These are phyloP conservation scores for Spiromastix sp. DNA, from an alignment of 2,329 filamentous ascomycete genomes.

Conservation along the genomic window DNA sequence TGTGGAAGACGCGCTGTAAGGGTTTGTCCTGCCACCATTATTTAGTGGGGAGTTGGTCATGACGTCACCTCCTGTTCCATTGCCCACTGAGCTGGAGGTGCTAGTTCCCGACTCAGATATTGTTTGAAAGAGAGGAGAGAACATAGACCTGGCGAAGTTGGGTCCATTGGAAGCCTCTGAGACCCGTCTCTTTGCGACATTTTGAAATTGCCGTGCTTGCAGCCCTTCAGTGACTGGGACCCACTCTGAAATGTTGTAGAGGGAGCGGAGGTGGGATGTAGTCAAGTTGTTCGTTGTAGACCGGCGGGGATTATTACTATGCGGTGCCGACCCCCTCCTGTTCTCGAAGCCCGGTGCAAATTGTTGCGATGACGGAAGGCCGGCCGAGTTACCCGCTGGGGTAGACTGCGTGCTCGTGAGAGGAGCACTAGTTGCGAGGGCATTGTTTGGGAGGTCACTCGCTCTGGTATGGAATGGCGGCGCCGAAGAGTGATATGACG, in stretches of 20 bases:
- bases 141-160: slow-evolving; percentile 13
- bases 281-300: slow-evolving; percentile 11
- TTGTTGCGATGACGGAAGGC: slow-evolving; percentile 15
- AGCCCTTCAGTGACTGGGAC: slow-evolving; percentile 46
- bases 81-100: slow-evolving; percentile 1
- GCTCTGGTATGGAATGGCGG: slow-evolving; percentile 9
- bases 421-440: slow-evolving; percentile 27
- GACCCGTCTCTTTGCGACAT: slow-evolving; percentile 53
- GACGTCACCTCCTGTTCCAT: not conserved
- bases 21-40: not conserved
- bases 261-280: slow-evolving; percentile 26
- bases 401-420: slow-evolving; percentile 29
- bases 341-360: slow-evolving; percentile 41
- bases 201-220: slow-evolving; percentile 51
- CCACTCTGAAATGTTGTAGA: slow-evolving; percentile 52
- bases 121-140: slow-evolving; percentile 18
- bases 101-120: slow-evolving; percentile 21
- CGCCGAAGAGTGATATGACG: slow-evolving; percentile 48
- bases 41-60: slow-evolving; percentile 1
- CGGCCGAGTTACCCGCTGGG: slow-evolving; percentile 9
- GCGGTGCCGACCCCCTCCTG: slow-evolving; percentile 1
- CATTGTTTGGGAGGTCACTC: slow-evolving; percentile 3
- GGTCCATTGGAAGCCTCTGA: slow-evolving; percentile 24
- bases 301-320: slow-evolving; percentile 10
- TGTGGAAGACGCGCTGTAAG: not conserved